phyloP scores from a whole-genome alignment of 2,329 filamentous ascomycete species.

The Pseudogymnoascus pannorum region DNA sequence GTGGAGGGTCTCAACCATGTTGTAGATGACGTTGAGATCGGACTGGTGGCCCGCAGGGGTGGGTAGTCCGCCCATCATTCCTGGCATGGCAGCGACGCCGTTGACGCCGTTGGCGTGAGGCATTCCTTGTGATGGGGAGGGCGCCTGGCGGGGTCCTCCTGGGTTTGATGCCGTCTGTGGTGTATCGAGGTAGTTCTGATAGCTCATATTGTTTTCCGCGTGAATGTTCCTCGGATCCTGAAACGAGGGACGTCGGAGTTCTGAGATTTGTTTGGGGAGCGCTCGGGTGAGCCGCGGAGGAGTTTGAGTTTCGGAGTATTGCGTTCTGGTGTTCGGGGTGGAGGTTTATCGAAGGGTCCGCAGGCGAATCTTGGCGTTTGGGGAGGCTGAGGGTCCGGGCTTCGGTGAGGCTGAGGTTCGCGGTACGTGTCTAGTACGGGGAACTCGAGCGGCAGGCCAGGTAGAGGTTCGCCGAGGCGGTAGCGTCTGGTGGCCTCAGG shows the following conservation, averaged over 20 bases:
- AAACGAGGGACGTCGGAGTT: neutral
- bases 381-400: neutral
- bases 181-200: conserved; percentile 23
- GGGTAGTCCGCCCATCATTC: conserved; percentile 37
- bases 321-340: neutral
- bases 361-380: conserved; percentile 1
- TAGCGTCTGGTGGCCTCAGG: conserved; percentile 1
- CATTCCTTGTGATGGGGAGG: conserved; percentile 25
- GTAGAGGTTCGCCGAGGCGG: neutral
- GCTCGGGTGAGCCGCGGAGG: neutral
- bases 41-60: conserved; percentile 62
- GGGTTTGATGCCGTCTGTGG: conserved; percentile 18
- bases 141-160: conserved; percentile 22
- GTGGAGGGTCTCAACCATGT: conserved; percentile 60
- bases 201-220: conserved; percentile 13
- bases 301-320: neutral
- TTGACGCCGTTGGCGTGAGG: conserved; percentile 28
- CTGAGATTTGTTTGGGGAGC: neutral
- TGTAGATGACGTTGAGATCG: conserved; percentile 61
- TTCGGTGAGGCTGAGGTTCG: neutral
- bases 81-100: conserved; percentile 29
- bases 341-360: neutral
- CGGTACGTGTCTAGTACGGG: neutral
- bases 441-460: neutral
- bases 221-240: neutral